These are phyloP conservation scores for Hanseniaspora thailandica DNA, from an alignment of 805 yeast species.

Conservation along the genomic window DNA sequence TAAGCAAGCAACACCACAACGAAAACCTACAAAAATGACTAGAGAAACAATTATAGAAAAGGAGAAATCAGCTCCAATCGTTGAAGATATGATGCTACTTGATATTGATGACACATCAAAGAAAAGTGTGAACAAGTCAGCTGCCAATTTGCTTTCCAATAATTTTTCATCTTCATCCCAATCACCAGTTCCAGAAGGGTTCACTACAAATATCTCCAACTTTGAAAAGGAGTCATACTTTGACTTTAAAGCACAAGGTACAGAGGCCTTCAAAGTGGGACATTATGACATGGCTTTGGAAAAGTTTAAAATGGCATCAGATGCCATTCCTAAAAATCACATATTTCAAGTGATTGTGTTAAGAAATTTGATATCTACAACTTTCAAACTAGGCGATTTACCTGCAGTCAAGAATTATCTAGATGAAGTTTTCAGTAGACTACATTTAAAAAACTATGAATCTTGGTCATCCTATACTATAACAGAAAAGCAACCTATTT, in stretches of 20 bases:
- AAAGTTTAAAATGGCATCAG: constrained; percentile 46
- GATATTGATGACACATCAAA: neutral
- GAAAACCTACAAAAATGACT: neutral
- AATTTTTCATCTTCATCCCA: neutral
- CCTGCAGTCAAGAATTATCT: constrained; percentile 28
- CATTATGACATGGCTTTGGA: constrained; percentile 59
- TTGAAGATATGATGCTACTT: neutral
- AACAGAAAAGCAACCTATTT: constrained; percentile 17
- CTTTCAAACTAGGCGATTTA: constrained; percentile 59
- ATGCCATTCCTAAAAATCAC: constrained; percentile 52
- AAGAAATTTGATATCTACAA: constrained; percentile 65
- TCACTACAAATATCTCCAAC: constrained; percentile 18
- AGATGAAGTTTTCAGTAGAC: constrained; percentile 25
- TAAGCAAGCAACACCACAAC: neutral
- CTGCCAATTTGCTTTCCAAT: neutral
- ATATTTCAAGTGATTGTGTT: constrained; percentile 52
- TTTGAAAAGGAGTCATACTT: constrained; percentile 32
- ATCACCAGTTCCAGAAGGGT: neutral
- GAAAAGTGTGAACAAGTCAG: neutral
- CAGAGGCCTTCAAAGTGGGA: constrained; percentile 62
- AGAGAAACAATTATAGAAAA: neutral
- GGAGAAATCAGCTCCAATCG: neutral
- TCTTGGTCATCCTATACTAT: constrained; percentile 39
- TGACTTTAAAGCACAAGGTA: constrained; percentile 45
- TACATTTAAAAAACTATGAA: constrained; percentile 31